Percentiles rank a stretch among this genome's conserved stretches.
Evolutionary conservation across 768 basidiomycete genomes (phyloP).

Genomic region (Pleurotus tuoliensis): DNA sequence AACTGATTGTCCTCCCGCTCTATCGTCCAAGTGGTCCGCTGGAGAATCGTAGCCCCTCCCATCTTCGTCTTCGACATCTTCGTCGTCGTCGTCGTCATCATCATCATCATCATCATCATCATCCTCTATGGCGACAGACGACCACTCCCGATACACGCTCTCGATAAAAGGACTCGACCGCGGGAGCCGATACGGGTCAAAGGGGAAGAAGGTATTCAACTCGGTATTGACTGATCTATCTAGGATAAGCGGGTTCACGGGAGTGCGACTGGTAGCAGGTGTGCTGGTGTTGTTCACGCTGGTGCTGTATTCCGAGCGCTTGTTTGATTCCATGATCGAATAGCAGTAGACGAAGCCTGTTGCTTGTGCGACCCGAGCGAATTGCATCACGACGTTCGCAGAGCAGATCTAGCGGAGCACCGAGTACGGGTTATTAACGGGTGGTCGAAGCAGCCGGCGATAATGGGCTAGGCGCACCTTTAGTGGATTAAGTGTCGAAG

Average conservation of each 20-base stretch:
- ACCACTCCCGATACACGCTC: slow-evolving; percentile 87
- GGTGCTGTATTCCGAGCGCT: slow-evolving; percentile 52
- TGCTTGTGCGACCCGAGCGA: slow-evolving; percentile 87
- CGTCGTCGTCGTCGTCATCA: slow-evolving; percentile 43
- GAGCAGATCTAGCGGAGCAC: slow-evolving; percentile 68
- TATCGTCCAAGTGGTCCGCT: neutral
- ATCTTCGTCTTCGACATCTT: slow-evolving; percentile 23
- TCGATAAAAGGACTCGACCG: slow-evolving; percentile 75
- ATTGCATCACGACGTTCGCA: slow-evolving; percentile 85
- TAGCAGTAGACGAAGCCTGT: slow-evolving; percentile 94
- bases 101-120: slow-evolving; percentile 68
- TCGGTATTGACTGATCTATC: slow-evolving; percentile 51
- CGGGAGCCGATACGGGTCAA: slow-evolving; percentile 93
- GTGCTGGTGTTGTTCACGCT: slow-evolving; percentile 17
- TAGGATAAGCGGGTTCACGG: slow-evolving; percentile 21
- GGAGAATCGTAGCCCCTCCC: slow-evolving; percentile 10
- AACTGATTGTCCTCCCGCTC: slow-evolving; percentile 13
- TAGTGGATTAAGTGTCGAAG: slow-evolving; percentile 83
- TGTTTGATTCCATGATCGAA: slow-evolving; percentile 87
- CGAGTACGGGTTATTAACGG: neutral
- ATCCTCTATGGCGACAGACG: slow-evolving; percentile 71
- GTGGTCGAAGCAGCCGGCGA: too few species aligned
- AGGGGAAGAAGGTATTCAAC: slow-evolving; percentile 94
- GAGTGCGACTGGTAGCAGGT: slow-evolving; percentile 9
- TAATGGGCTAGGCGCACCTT: slow-evolving; percentile 46